These are phyloP conservation scores for Diplogelasinospora grovesii DNA, from an alignment of 495 filamentous ascomycete genomes.

Conservation along the genomic window DNA sequence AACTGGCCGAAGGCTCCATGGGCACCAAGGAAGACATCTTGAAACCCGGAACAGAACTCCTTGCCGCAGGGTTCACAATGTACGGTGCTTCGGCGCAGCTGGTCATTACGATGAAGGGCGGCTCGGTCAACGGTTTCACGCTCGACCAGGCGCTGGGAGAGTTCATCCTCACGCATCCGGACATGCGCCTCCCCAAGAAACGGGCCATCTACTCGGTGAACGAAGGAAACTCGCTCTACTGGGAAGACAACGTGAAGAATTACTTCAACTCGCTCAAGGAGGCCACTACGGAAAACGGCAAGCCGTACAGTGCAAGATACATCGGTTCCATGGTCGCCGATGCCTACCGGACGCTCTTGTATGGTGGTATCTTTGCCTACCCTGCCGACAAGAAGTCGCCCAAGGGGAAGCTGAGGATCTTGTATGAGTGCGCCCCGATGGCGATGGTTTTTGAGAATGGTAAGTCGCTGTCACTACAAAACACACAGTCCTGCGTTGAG, in stretches of 20 bases:
- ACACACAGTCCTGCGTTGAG: too few relatives aligned
- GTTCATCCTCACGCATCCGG: conserved; percentile 95
- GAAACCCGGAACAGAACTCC: conserved; percentile 79
- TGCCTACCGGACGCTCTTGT: conserved; percentile 90
- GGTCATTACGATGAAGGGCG: conserved; percentile 94
- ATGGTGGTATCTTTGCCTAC: conserved; percentile 96
- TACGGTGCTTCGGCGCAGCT: conserved; percentile 95
- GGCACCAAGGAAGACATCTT: conserved; percentile 78
- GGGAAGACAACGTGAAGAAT: conserved; percentile 79
- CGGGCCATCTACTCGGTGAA: conserved; percentile 95
- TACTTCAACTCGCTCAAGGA: conserved; percentile 89
- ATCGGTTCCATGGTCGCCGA: conserved; percentile 98
- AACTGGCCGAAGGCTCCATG: conserved; percentile 63
- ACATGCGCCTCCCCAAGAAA: conserved; percentile 78
- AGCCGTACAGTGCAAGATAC: conserved; percentile 92
- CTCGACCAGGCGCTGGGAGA: conserved; percentile 93
- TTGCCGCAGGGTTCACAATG: conserved; percentile 97
- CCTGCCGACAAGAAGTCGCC: conserved; percentile 96
- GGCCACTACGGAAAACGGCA: conserved; percentile 49
- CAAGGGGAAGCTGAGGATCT: conserved; percentile 93
- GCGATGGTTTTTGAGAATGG: conserved; percentile 98
- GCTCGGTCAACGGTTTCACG: conserved; percentile 92
- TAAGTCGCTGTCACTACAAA: conserved; percentile 38
- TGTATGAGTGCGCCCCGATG: conserved; percentile 99
- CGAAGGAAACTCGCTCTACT: conserved; percentile 94